phyloP scores from a whole-genome alignment of 73 alveolate genomes.

The Symbiodinium natans region DNA sequence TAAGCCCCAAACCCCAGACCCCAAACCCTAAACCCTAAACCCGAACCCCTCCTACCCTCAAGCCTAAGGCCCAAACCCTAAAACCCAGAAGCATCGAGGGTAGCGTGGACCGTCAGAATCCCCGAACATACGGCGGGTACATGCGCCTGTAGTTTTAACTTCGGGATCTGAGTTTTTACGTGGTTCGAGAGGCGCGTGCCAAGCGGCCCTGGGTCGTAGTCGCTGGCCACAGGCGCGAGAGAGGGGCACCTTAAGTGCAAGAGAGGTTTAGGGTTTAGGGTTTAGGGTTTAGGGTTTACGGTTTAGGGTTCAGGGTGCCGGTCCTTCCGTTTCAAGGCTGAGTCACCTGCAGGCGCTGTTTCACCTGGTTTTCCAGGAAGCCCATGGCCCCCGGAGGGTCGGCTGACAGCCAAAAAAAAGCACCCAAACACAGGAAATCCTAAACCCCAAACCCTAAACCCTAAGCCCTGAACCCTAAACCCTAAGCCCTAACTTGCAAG shows the following conservation, averaged over 20 bases:
- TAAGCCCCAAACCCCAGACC: neutral
- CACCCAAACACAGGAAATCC: neutral
- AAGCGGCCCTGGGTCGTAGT: constrained; percentile 41
- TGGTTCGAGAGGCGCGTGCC: constrained; percentile 4
- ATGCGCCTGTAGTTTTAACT: neutral
- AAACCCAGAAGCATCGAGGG: neutral
- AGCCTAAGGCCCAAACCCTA: too few relatives aligned
- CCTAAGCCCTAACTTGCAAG: neutral
- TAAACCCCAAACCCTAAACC: too few relatives aligned
- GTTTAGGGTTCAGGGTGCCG: neutral
- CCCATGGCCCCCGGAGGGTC: neutral
- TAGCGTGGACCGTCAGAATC: neutral
- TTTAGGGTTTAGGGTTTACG: neutral
- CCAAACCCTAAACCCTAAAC: neutral
- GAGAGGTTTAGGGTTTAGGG: too few relatives aligned
- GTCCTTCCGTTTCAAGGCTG: neutral
- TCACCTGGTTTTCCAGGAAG: neutral
- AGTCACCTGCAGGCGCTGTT: neutral
- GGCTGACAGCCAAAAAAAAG: neutral
- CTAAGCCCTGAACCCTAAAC: too few relatives aligned
- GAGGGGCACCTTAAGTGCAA: neutral
- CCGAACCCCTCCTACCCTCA: too few relatives aligned
- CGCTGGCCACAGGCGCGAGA: constrained; percentile 36
- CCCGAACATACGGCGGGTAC: neutral
- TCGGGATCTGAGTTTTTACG: neutral